Evolutionary conservation across 352 stramenopile genomes (phyloP).

Genomic region (Pythium vanterpoolii): DNA sequence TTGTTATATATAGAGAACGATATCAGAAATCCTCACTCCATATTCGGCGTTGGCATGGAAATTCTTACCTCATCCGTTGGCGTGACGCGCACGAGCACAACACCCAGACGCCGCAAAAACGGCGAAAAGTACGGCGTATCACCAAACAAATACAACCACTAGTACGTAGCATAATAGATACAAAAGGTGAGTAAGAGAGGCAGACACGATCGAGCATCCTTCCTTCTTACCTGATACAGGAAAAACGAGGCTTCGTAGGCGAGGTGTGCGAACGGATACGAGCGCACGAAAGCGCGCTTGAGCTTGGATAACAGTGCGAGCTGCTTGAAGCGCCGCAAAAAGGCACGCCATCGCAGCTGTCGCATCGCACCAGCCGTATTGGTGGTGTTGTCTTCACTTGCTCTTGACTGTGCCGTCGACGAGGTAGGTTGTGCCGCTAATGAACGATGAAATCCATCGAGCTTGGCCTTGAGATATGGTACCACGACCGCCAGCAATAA

Average conservation of each 20-base stretch:
- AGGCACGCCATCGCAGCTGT: constrained; percentile 23
- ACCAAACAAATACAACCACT: constrained; percentile 86
- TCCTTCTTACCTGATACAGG: constrained; percentile 58
- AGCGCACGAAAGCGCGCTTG: constrained; percentile 56
- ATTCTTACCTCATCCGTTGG: constrained; percentile 55
- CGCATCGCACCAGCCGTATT: neutral
- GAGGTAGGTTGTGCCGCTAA: constrained; percentile 29
- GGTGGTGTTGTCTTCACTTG: neutral
- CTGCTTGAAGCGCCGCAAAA: constrained; percentile 44
- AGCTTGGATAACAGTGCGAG: constrained; percentile 46
- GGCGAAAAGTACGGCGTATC: constrained; percentile 83
- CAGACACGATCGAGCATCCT: neutral
- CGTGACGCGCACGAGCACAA: constrained; percentile 68
- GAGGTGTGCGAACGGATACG: constrained; percentile 79
- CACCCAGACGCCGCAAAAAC: constrained; percentile 69
- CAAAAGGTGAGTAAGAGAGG: neutral
- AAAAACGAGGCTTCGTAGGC: constrained; percentile 80
- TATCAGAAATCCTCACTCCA: neutral
- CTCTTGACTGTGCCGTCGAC: neutral
- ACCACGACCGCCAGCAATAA: constrained; percentile 65
- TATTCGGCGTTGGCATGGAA: neutral
- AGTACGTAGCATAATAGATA: neutral
- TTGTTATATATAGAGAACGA: neutral
- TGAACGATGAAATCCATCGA: constrained; percentile 59
- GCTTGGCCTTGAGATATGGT: constrained; percentile 77